Conservation (phyloP, 2,329 filamentous ascomycete species). For the Coccinonectria pachysandricola region DNA sequence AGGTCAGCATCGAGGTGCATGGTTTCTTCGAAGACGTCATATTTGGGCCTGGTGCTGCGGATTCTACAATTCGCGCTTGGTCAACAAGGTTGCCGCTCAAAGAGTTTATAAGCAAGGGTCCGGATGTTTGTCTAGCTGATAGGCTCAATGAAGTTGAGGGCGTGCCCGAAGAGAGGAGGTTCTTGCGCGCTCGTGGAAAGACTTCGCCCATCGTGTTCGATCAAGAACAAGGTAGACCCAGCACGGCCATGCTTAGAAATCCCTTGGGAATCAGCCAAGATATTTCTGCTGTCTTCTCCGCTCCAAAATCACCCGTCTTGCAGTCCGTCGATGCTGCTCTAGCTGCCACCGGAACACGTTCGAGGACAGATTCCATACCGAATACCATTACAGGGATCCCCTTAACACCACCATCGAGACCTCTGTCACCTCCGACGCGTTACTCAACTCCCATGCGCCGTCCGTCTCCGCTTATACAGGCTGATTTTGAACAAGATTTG, state of each 20-base stretch:
- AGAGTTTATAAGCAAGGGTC: slow-evolving; percentile 46
- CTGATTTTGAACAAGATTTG: slow-evolving; percentile 28
- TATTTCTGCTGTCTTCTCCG: slow-evolving; percentile 7
- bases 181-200: slow-evolving; percentile 19
- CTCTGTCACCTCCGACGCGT: slow-evolving; percentile 19
- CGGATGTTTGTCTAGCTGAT: slow-evolving; percentile 43
- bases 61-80: slow-evolving; percentile 37
- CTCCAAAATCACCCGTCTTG: slow-evolving; percentile 23
- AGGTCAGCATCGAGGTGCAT: slow-evolving; percentile 44
- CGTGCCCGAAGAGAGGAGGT: slow-evolving; percentile 20
- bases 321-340: slow-evolving; percentile 19
- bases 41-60: slow-evolving; percentile 16
- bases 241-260: slow-evolving; percentile 12
- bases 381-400: slow-evolving; percentile 7
- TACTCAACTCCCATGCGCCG: slow-evolving; percentile 21
- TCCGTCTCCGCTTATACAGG: slow-evolving; percentile 24
- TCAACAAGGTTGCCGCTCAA: slow-evolving; percentile 38
- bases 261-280: slow-evolving; percentile 25
- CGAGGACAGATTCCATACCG: slow-evolving; percentile 20
- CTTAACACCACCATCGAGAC: slow-evolving; percentile 15
- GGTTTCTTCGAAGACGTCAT: slow-evolving; percentile 49
- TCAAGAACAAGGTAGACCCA: slow-evolving; percentile 1
- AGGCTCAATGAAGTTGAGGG: slow-evolving; percentile 33
- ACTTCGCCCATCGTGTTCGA: slow-evolving; percentile 12
- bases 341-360: too few relatives aligned